These are phyloP conservation scores for Hypoxylon sp. DNA, from an alignment of 2,329 filamentous ascomycete species.

Conservation along the genomic window DNA sequence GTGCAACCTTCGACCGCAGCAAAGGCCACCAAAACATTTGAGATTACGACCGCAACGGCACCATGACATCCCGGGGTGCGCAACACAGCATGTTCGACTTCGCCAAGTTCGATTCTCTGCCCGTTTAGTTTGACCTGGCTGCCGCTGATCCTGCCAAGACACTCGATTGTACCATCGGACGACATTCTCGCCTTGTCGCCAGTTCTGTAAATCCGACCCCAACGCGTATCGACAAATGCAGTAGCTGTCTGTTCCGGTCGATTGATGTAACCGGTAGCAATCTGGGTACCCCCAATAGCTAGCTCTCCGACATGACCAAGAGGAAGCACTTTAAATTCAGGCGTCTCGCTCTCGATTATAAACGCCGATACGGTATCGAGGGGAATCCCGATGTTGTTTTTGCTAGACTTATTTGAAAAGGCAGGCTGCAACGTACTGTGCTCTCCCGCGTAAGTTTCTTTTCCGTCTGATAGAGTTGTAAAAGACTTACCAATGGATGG, in stretches of 20 bases:
- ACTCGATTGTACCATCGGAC: conserved; percentile 80
- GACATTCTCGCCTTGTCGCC: conserved; percentile 84
- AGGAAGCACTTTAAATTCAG: conserved; percentile 69
- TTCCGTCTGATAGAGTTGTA: background rate
- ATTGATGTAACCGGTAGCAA: conserved; percentile 87
- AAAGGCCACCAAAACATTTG: conserved; percentile 80
- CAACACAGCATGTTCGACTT: conserved; percentile 79
- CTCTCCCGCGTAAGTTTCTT: conserved; percentile 18
- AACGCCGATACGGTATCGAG: conserved; percentile 87
- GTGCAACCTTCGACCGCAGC: conserved; percentile 69
- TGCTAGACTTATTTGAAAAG: conserved; percentile 70
- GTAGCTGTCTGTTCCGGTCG: conserved; percentile 79
- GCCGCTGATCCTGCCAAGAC: conserved; percentile 81
- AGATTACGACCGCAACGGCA: conserved; percentile 76
- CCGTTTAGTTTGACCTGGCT: conserved; percentile 91
- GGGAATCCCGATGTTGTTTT: conserved; percentile 81
- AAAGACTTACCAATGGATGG: conserved; percentile 81
- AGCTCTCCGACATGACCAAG: conserved; percentile 82
- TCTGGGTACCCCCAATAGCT: conserved; percentile 83
- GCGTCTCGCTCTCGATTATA: conserved; percentile 68
- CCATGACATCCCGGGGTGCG: conserved; percentile 74
- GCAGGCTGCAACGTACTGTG: conserved; percentile 77
- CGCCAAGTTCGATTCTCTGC: conserved; percentile 85
- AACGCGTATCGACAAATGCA: conserved; percentile 78
- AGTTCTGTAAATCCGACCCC: conserved; percentile 84